Base-by-base conservation (phyloP, 257 asterid species). In the Sherardia arvensis region DNA sequence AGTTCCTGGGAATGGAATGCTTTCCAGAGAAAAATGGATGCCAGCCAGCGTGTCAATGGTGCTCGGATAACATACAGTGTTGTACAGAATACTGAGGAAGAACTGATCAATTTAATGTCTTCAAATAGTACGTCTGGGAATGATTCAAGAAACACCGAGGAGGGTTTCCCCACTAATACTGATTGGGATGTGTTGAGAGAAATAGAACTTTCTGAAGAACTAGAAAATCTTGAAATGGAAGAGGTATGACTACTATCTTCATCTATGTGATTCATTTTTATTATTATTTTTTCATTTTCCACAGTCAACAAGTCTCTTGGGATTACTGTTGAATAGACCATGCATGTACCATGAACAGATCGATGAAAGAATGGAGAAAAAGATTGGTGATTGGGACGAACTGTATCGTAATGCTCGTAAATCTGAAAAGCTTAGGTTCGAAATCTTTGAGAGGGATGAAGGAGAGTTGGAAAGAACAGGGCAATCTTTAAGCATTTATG, bases 401-500 rank as follows among this genome's bases (percentile, higher is more conserved):
- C 79, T 93, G 67, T 93, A 93, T 73, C 93, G 88, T 59, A 87
- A 77, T 85, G 96, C 95, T 78, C 86, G 97, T 40, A 93, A 87
- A 79, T 76, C 95, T 53, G 99, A 93, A 73, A 93, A 87, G 79
- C 89, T 90, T n/a, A 80, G 72, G 73, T 93, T 90, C 76, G 95
- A 93, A 87, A 66, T 80, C 38, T 87, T 90, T 53, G 95, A 90
- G 82, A 87, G 97, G 74, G 99, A 93, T 73, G 97, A 93, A 83
- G 99, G 97, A 38, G 99, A 93, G 79, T 88, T 93, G 36, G 99
- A 93, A 83, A 85, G 99, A 78, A 93, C 96, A 27, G 99, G 99
- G 67, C 96, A 93, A 69, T 85, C 91, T 66, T 30, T 93, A 67
- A 90, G 99, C 81, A 87, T 93, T 49, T 93, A 93, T 73, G 99